Evolutionary conservation across 345 rosid genomes (phyloP).

Genomic region (Syzygium oleosum): DNA sequence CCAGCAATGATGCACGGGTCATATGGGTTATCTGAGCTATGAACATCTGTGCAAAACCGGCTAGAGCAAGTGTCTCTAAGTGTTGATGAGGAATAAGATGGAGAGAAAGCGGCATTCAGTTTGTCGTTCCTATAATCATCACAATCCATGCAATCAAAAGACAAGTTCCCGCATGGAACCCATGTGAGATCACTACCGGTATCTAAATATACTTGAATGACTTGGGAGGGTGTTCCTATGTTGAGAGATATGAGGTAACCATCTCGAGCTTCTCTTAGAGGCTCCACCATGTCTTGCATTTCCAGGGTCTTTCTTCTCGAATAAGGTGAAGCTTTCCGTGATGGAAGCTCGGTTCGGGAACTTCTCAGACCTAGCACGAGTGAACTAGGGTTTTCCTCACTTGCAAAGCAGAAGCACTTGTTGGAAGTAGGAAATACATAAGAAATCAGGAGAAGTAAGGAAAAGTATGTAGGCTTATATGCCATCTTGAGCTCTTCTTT

Average conservation of each 20-base stretch:
- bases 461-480: neutral
- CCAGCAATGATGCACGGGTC: constrained; percentile 63
- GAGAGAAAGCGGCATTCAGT: constrained; percentile 35
- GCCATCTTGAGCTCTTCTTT: neutral
- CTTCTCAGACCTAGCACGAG: constrained; percentile 45
- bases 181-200: constrained; percentile 91
- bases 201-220: constrained; percentile 70
- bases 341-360: constrained; percentile 25
- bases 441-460: neutral
- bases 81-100: constrained; percentile 54
- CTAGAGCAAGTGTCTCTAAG: constrained; percentile 48
- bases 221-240: constrained; percentile 74
- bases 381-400: constrained; percentile 16
- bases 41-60: constrained; percentile 47
- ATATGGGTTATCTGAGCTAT: constrained; percentile 68
- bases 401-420: constrained; percentile 22
- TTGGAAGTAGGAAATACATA: neutral
- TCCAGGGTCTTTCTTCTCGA: neutral
- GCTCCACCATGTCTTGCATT: constrained; percentile 28
- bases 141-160: constrained; percentile 70
- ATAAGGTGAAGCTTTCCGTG: neutral
- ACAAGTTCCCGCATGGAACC: constrained; percentile 80
- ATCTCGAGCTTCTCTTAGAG: constrained; percentile 61
- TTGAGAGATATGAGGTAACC: constrained; percentile 62
- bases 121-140: constrained; percentile 43